Percentiles rank a stretch among this genome's conserved stretches.
Evolutionary conservation across 441 rosid genomes (phyloP).

Genomic region (Euphorbia neoarborescens): DNA sequence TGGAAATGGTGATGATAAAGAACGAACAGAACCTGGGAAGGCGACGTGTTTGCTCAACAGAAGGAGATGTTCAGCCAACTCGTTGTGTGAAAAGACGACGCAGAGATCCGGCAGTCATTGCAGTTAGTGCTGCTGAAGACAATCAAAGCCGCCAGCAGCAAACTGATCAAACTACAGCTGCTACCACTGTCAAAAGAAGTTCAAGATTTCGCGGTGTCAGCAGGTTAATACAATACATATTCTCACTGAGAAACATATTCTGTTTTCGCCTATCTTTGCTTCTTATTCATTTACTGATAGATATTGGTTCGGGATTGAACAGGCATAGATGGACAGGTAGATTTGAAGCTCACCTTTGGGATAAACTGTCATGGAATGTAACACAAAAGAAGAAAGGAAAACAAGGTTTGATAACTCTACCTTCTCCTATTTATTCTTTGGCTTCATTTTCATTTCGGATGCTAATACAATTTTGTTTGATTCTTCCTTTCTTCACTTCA

Average conservation of each 20-base stretch:
- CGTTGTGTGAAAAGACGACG: slow-evolving; percentile 41
- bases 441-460: neutral
- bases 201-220: slow-evolving; percentile 62
- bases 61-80: slow-evolving; percentile 1
- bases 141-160: slow-evolving; percentile 15
- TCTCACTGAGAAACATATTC: neutral
- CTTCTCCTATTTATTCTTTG: neutral
- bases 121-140: slow-evolving; percentile 14
- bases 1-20: slow-evolving; percentile 36
- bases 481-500: slow-evolving; percentile 11
- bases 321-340: slow-evolving; percentile 67
- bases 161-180: slow-evolving; percentile 28
- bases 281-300: slow-evolving; percentile 10
- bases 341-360: slow-evolving; percentile 68
- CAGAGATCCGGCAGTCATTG: slow-evolving; percentile 29
- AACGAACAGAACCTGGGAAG: slow-evolving; percentile 32
- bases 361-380: slow-evolving; percentile 56
- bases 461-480: neutral
- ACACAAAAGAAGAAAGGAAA: slow-evolving; percentile 73
- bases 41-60: neutral
- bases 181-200: slow-evolving; percentile 51
- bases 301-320: neutral
- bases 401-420: slow-evolving; percentile 34
- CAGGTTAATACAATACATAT: slow-evolving; percentile 33
- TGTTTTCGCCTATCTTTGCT: neutral